phyloP scores from a whole-genome alignment of 2,329 filamentous ascomycete genomes.

The Xylariales sp. region DNA sequence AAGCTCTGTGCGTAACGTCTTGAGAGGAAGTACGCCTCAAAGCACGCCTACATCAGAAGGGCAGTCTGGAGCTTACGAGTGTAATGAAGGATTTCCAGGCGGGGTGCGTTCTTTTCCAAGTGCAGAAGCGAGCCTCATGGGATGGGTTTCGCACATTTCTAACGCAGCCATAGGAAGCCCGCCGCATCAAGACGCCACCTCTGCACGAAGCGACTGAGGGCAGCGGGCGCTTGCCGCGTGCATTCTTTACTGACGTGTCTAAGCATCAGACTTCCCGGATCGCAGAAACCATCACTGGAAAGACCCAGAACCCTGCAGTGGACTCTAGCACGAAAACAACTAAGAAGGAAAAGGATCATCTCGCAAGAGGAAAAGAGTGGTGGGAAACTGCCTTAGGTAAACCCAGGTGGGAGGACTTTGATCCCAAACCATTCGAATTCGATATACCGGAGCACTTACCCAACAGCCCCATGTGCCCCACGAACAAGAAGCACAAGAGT shows the following conservation, averaged over 20 bases:
- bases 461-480: constrained; percentile 46
- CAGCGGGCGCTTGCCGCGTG: constrained; percentile 31
- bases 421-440: constrained; percentile 35
- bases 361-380: constrained; percentile 24
- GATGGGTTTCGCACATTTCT: too few relatives aligned
- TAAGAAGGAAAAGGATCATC: too few relatives aligned
- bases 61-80: constrained; percentile 3
- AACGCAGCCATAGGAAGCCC: constrained; percentile 44
- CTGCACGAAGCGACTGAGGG: constrained; percentile 27
- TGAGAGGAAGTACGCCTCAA: constrained; percentile 31
- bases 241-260: constrained; percentile 38
- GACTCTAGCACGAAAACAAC: too few relatives aligned
- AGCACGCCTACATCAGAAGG: constrained; percentile 20
- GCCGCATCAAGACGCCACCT: constrained; percentile 42
- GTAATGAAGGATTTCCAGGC: constrained; percentile 21
- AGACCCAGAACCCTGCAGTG: too few relatives aligned
- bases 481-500: constrained; percentile 38
- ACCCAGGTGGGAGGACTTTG: constrained; percentile 18
- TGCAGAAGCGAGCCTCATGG: too few relatives aligned
- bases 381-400: constrained; percentile 22
- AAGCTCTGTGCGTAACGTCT: constrained; percentile 35
- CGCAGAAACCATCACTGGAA: too few relatives aligned
- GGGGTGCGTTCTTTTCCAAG: too few relatives aligned
- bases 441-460: constrained; percentile 47
- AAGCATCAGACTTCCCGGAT: too few relatives aligned